phyloP scores from a whole-genome alignment of 345 rosid species.

The Euphorbia peplus region DNA sequence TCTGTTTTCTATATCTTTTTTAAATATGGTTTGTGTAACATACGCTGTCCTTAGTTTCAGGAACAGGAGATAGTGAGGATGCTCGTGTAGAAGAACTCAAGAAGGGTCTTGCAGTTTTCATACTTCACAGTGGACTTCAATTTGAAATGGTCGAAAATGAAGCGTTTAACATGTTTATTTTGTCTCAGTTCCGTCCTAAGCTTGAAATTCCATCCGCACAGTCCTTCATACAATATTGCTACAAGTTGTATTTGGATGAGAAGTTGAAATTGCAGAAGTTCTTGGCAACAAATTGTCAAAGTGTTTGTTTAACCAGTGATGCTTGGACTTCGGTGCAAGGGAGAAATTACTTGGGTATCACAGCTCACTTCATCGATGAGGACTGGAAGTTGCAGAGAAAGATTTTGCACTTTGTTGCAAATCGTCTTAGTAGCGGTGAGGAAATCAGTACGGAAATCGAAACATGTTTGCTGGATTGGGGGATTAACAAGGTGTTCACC shows the following conservation, averaged over 20 bases:
- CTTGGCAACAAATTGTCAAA: background rate
- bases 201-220: background rate
- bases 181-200: background rate
- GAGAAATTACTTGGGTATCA: constrained; percentile 3
- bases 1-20: no score
- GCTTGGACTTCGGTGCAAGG: background rate
- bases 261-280: background rate
- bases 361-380: constrained; percentile 15
- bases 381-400: constrained; percentile 5
- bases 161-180: background rate
- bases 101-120: background rate
- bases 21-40: no score
- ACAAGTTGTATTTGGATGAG: background rate
- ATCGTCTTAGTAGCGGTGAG: background rate
- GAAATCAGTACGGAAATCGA: background rate
- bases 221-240: background rate
- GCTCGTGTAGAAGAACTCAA: no score
- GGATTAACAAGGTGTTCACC: background rate
- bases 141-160: background rate
- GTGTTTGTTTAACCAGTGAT: background rate
- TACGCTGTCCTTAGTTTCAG: no score
- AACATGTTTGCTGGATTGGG: constrained; percentile 3
- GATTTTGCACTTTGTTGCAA: background rate
- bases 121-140: background rate
- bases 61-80: no score